A percentile compares a stretch with the other conserved stretches of the same genome.
These are phyloP conservation scores for Xerocomus spinulosus DNA, from an alignment of 768 basidiomycete genomes.

Conservation along the genomic window DNA sequence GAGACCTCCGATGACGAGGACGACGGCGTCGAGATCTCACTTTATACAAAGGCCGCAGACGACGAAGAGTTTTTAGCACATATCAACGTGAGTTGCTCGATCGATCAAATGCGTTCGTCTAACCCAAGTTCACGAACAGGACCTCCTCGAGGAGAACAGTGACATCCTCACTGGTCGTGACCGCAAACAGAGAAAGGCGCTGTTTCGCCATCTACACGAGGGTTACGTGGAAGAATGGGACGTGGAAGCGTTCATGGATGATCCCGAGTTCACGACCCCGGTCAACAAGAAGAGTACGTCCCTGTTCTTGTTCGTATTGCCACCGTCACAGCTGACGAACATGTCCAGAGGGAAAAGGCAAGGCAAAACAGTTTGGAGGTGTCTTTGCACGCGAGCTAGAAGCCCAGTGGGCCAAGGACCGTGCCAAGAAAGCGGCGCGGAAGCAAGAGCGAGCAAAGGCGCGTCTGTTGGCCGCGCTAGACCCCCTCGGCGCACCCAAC, in stretches of 20 bases:
- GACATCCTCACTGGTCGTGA: constrained; percentile 42
- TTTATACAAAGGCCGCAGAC: constrained; percentile 42
- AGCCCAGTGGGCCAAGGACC: constrained; percentile 76
- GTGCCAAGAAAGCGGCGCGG: constrained; percentile 72
- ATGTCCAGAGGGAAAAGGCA: constrained; percentile 25
- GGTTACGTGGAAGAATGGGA: constrained; percentile 45
- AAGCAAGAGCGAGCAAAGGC: constrained; percentile 60
- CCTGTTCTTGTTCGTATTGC: no score
- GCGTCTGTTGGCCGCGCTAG: constrained; percentile 52
- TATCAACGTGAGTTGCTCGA: constrained; percentile 45
- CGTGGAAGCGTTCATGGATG: constrained; percentile 25
- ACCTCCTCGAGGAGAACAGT: constrained; percentile 55
- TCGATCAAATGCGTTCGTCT: background rate
- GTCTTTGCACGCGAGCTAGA: constrained; percentile 53
- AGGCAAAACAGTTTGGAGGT: constrained; percentile 3
- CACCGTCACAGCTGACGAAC: no score
- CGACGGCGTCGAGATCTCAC: constrained; percentile 27
- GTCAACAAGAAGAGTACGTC: constrained; percentile 48
- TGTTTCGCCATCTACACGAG: constrained; percentile 58
- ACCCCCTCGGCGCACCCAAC: constrained; percentile 58
- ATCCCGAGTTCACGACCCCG: constrained; percentile 18
- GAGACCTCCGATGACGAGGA: constrained; percentile 22
- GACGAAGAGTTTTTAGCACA: constrained; percentile 55
- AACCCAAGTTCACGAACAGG: constrained; percentile 46
- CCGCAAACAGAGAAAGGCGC: constrained; percentile 46